These are phyloP conservation scores for Marsdenia floribunda DNA, from an alignment of 257 asterid species.

Conservation along the genomic window DNA sequence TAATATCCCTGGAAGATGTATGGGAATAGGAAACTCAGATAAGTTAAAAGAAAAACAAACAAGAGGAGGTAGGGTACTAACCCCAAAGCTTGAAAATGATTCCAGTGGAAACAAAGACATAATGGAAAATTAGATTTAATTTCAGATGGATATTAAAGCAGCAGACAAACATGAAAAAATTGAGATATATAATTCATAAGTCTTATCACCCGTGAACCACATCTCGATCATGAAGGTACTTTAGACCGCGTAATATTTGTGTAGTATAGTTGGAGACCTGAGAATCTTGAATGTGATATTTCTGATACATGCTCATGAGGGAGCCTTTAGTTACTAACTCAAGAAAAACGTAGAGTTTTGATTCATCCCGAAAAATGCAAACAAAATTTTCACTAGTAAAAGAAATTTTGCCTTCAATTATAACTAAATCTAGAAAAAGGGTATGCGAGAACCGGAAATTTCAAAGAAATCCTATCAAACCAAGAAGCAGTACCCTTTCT, in stretches of 20 bases:
- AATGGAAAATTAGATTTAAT: background rate
- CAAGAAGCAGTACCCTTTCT: constrained; percentile 45
- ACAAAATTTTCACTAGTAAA: background rate
- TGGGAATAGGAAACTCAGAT: constrained; percentile 13
- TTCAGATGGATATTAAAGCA: background rate
- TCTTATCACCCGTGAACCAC: constrained; percentile 80
- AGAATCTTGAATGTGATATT: constrained; percentile 64
- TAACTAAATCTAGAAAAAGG: background rate
- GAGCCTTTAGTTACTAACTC: constrained; percentile 89
- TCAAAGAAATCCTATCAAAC: background rate
- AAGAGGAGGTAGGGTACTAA: background rate
- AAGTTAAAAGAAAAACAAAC: background rate
- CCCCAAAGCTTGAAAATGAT: background rate
- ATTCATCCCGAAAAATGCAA: constrained; percentile 49
- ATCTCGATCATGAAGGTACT: constrained; percentile 75
- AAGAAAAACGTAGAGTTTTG: constrained; percentile 78
- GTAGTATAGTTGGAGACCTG: constrained; percentile 78
- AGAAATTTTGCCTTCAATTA: background rate
- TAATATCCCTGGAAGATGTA: constrained; percentile 65
- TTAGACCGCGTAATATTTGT: constrained; percentile 89
- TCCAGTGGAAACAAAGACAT: background rate
- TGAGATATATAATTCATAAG: background rate
- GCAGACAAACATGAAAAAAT: background rate
- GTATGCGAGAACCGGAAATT: background rate
- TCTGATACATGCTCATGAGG: constrained; percentile 74